Evolutionary conservation across 306 rosid species (phyloP).

Genomic region (Rosa persica): DNA sequence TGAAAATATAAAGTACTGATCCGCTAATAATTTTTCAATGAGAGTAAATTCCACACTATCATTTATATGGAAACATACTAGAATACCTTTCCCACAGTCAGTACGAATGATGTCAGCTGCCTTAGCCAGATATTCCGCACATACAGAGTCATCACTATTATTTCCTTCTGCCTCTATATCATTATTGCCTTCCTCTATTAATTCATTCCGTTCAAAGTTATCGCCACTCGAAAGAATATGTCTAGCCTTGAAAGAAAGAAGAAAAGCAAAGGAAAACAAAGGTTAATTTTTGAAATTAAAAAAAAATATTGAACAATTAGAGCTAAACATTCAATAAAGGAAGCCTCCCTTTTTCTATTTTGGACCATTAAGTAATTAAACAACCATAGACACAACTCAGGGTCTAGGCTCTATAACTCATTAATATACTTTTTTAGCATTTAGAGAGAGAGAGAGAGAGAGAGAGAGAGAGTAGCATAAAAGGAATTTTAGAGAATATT

Average conservation of each 20-base stretch:
- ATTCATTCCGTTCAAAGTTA: conserved; percentile 62
- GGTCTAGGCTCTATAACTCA: no score
- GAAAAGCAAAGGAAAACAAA: conserved; percentile 20
- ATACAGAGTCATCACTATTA: conserved; percentile 47
- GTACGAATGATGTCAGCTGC: conserved; percentile 53
- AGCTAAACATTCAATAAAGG: not conserved
- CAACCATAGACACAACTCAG: not conserved
- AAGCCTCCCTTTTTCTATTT: not conserved
- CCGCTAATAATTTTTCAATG: not conserved
- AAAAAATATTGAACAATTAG: not conserved
- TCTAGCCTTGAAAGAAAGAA: conserved; percentile 56
- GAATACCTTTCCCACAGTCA: conserved; percentile 54
- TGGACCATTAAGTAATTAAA: not conserved
- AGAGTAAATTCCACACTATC: not conserved
- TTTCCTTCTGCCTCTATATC: conserved; percentile 61
- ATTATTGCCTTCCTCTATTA: conserved; percentile 41
- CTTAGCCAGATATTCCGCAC: conserved; percentile 64
- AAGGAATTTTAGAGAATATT: not conserved
- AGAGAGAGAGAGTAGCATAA: not conserved
- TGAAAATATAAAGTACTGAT: not conserved
- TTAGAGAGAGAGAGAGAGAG: not conserved
- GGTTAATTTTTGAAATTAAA: conserved; percentile 20
- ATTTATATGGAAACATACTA: conserved; percentile 8
- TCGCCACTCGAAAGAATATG: conserved; percentile 62
- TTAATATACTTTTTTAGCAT: not conserved